phyloP scores from a whole-genome alignment of 2,329 filamentous ascomycete species.

The Colletotrichum falcatum region DNA sequence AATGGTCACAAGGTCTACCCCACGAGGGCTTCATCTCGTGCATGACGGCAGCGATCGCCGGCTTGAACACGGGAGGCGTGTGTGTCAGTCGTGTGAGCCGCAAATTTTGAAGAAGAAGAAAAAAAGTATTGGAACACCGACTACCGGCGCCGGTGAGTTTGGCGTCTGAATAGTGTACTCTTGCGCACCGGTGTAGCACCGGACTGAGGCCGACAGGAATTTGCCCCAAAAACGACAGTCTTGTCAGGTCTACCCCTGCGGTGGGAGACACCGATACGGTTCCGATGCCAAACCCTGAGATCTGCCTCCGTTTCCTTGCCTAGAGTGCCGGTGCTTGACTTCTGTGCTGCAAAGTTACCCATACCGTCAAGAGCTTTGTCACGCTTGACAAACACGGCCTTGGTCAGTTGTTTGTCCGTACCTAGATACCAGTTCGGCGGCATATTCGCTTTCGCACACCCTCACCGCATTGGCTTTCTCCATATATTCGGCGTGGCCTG shows the following conservation, averaged over 20 bases:
- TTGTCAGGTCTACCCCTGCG: constrained; percentile 24
- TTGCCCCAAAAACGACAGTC: constrained; percentile 1
- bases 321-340: neutral
- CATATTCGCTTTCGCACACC: neutral
- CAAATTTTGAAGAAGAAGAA: neutral
- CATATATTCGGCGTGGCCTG: too few species aligned
- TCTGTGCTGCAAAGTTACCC: neutral
- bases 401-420: neutral
- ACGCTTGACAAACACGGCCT: neutral
- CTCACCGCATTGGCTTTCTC: neutral
- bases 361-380: neutral
- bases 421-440: neutral
- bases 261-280: neutral
- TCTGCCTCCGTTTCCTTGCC: neutral
- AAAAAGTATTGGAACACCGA: constrained; percentile 20
- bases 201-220: constrained; percentile 8
- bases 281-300: constrained; percentile 1
- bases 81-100: constrained; percentile 9
- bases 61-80: constrained; percentile 5
- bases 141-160: constrained; percentile 22
- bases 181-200: neutral
- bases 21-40: constrained; percentile 7
- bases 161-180: constrained; percentile 13
- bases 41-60: neutral
- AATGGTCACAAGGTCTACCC: constrained; percentile 34